Evolutionary conservation across 441 rosid genomes (phyloP).

Genomic region (Jatropha podagrica): DNA sequence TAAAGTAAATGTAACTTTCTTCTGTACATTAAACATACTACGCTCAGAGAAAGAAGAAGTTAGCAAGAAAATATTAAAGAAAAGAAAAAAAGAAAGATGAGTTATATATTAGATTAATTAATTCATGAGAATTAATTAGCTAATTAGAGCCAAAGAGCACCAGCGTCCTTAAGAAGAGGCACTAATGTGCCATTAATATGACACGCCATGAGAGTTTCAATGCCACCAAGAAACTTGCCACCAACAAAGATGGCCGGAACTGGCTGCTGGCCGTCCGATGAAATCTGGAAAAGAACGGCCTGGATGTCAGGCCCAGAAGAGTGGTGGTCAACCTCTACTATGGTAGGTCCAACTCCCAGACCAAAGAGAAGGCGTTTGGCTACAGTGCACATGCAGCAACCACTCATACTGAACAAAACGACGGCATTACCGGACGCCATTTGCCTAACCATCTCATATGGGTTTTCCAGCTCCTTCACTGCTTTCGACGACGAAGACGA

Average conservation of each 20-base stretch:
- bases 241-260: constrained; percentile 75
- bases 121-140: background rate
- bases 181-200: constrained; percentile 86
- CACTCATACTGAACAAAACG: constrained; percentile 74
- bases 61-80: too few species aligned
- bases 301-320: constrained; percentile 36
- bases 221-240: constrained; percentile 77
- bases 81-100: too few species aligned
- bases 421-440: constrained; percentile 65
- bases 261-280: constrained; percentile 34
- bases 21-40: too few species aligned
- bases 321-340: constrained; percentile 67
- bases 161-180: constrained; percentile 86
- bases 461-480: background rate
- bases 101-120: too few species aligned
- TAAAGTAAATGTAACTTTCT: too few species aligned
- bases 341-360: constrained; percentile 76
- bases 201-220: constrained; percentile 82
- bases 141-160: constrained; percentile 88
- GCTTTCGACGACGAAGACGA: background rate
- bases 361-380: constrained; percentile 83
- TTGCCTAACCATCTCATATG: constrained; percentile 50
- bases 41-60: too few species aligned
- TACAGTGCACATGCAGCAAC: constrained; percentile 95
- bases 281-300: constrained; percentile 36